Percentiles rank a stretch among this genome's conserved stretches.
These are phyloP conservation scores for Naganishia vaughanmartiniae DNA, from an alignment of 768 basidiomycete species.

Conservation along the genomic window DNA sequence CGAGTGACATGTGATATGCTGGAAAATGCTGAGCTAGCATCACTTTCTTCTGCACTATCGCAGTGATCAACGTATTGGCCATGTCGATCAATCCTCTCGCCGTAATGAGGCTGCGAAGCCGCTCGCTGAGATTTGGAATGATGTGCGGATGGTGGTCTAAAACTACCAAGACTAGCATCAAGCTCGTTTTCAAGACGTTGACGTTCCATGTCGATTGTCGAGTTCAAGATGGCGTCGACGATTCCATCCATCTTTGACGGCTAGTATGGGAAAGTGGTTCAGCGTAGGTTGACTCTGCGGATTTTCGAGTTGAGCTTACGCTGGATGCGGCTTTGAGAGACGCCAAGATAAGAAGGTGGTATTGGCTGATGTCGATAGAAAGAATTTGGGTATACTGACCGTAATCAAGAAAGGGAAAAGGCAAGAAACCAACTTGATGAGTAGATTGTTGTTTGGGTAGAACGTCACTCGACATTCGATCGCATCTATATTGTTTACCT, in stretches of 20 bases:
- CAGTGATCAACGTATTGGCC: not conserved
- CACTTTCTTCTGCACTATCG: constrained; percentile 5
- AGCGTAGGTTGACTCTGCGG: not conserved
- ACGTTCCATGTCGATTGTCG: constrained; percentile 3
- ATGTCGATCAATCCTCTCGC: constrained; percentile 3
- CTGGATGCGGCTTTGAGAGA: not conserved
- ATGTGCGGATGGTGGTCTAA: not conserved
- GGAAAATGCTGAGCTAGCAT: not conserved
- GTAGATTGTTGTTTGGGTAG: constrained; percentile 2
- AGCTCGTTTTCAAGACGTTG: constrained; percentile 14
- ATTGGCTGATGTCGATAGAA: no score
- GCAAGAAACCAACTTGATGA: no score
- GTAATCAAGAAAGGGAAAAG: no score
- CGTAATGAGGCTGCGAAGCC: not conserved
- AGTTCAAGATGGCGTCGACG: constrained; percentile 56
- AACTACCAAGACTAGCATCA: constrained; percentile 13
- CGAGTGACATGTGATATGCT: not conserved
- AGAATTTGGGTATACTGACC: not conserved
- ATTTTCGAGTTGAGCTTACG: no score
- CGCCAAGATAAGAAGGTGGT: not conserved
- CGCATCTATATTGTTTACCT: not conserved
- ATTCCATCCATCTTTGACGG: constrained; percentile 61
- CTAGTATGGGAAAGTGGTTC: constrained; percentile 55
- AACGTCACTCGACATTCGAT: constrained; percentile 7
- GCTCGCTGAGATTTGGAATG: not conserved